Conservation (phyloP, 306 rosid species). For the Rosa persica region DNA sequence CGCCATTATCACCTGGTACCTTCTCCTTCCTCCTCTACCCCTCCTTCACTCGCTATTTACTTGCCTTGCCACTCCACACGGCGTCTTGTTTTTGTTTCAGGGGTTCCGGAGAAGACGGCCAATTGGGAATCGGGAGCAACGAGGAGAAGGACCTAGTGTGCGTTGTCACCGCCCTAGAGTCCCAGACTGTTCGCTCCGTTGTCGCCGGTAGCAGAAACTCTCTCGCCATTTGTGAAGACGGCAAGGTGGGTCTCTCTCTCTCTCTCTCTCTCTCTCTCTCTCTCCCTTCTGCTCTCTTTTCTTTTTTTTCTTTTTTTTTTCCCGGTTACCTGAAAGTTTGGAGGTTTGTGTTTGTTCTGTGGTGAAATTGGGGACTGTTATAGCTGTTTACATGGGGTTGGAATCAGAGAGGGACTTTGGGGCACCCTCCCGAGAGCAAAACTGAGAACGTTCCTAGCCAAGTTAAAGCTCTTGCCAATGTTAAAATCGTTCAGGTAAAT, state of each 20-base stretch:
- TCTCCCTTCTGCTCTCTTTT: not conserved
- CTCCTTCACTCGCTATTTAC: not conserved
- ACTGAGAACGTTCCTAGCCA: constrained; percentile 93
- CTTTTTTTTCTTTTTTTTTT: not conserved
- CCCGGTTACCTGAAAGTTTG: not conserved
- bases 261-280: not conserved
- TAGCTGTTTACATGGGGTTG: constrained; percentile 99
- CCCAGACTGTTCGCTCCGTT: constrained; percentile 56
- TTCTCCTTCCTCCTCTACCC: not conserved
- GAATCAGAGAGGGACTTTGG: constrained; percentile 98
- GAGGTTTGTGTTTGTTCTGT: not conserved
- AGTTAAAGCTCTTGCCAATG: constrained; percentile 77
- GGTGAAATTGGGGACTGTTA: not conserved
- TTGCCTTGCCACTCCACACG: not conserved
- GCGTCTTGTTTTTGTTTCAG: constrained; percentile 28
- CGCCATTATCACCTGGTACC: constrained; percentile 5
- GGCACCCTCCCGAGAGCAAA: constrained; percentile 81
- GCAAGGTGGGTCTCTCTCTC: constrained; percentile 49
- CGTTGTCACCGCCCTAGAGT: constrained; percentile 50
- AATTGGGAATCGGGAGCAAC: constrained; percentile 74
- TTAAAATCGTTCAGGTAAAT: constrained; percentile 78
- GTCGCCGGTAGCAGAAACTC: constrained; percentile 98
- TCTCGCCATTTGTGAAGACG: constrained; percentile 81
- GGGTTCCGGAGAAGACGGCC: constrained; percentile 99
- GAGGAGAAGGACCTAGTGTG: constrained; percentile 77